Conservation (phyloP, 2,329 filamentous ascomycete genomes). For the Colletotrichum scovillei region DNA sequence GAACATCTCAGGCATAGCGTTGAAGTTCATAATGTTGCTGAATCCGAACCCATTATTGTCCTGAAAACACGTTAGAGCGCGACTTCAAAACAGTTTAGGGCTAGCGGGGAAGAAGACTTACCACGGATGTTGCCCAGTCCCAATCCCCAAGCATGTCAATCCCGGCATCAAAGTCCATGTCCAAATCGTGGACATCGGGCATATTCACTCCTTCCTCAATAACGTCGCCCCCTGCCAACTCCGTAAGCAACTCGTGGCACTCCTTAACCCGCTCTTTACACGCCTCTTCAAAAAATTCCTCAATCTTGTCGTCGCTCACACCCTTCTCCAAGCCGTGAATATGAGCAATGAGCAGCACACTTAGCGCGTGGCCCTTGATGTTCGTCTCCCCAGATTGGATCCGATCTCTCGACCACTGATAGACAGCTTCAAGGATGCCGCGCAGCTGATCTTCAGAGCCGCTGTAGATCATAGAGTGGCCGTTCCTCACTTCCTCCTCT, state of each 20-base stretch:
- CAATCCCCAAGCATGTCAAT: slow-evolving; percentile 41
- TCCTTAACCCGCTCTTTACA: slow-evolving; percentile 41
- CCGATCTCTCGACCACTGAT: slow-evolving; percentile 46
- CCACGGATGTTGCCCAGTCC: slow-evolving; percentile 42
- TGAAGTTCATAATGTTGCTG: neutral
- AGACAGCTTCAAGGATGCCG: slow-evolving; percentile 42
- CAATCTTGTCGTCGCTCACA: slow-evolving; percentile 43
- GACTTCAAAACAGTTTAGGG: neutral
- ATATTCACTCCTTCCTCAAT: slow-evolving; percentile 9
- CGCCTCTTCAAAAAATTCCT: slow-evolving; percentile 44
- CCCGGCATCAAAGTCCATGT: slow-evolving; percentile 25
- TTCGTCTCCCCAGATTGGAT: slow-evolving; percentile 57
- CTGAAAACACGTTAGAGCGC: neutral
- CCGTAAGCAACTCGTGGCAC: slow-evolving; percentile 47
- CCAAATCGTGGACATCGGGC: slow-evolving; percentile 22
- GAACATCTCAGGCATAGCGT: neutral
- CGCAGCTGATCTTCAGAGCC: slow-evolving; percentile 48
- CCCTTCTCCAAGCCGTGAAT: slow-evolving; percentile 47
- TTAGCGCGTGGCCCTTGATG: slow-evolving; percentile 50
- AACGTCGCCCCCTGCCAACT: slow-evolving; percentile 43
- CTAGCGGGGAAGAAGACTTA: slow-evolving; percentile 38
- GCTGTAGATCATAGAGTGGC: slow-evolving; percentile 43
- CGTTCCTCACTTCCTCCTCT: slow-evolving; percentile 51
- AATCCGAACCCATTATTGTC: neutral
- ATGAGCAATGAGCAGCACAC: slow-evolving; percentile 49